Base-by-base conservation (phyloP, 2,329 filamentous ascomycete species). In the Diaporthe aspalathi region DNA sequence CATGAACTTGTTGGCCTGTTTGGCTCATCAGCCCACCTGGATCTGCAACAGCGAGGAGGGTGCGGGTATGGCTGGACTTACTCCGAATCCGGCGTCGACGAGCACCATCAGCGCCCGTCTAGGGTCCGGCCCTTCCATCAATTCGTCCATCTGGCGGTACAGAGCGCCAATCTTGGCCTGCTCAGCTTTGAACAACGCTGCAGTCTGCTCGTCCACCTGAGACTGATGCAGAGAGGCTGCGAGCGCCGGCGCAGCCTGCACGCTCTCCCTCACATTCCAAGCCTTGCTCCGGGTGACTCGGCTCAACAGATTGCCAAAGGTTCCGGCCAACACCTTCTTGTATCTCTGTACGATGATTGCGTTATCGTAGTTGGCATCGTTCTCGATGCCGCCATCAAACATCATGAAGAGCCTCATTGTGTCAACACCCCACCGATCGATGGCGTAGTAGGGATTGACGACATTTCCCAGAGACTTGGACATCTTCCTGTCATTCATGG, bases 391-490 rank as follows among this genome's bases (percentile, higher is more conserved):
- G 52, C 94, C 95, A 73, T 95, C 92, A 73, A 92, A 89, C 74
- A 94, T 89, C 74, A 99, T 88, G 80, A 95, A 99, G 82, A 93
- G 98, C 12, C 96, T 92, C 87, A 99, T 90, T 0, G 91, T 88
- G 79, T 99, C 97, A 5, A 94, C 85, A 2, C 94, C 94, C 82
- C 94, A 99, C 8, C 95, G 89, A 74, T 97, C 92, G 60, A 98
- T 88, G 16, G 96, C 96, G 75, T 94, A 94, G 78, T 97, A 94
- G 0, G 96, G 96, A 78, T 97, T 96, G 53, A 99, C 95, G 1
- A 97, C 95, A 79, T 98, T 98, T 73, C 96, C 96, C 2, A 92
- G 90, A 1, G 94, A 97, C 81, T 99, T 99, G 73, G 95, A 95
- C 95, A 99, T 99, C 81, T 99, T 99, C 76, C 91, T 89, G 67